Base-by-base conservation (phyloP, 495 filamentous ascomycete species). In the Xylaria grammica region DNA sequence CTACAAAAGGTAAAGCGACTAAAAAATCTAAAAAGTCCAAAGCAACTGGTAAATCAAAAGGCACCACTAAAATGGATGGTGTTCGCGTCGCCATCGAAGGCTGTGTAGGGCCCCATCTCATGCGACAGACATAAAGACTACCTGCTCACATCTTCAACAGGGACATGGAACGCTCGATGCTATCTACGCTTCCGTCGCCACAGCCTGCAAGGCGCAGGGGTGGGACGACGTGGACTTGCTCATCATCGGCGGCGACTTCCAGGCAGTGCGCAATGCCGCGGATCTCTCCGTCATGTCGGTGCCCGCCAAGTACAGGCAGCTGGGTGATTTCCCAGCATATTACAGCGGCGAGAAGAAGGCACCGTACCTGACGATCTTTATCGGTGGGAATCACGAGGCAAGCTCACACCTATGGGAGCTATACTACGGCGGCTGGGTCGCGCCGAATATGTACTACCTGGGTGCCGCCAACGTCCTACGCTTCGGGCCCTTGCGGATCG, bases 351-450 rank as follows among this genome's bases (percentile, higher is more conserved):
- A 78, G 13, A 84, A 86, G 17, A 84, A 70, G 45, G 95, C 96
- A 0, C 95, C 96, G 0, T 96, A 91, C 67, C 79, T 95, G 27
- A 99, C 96, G 19, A 78, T 98, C 59, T 98, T 98, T 75, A 85
- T 97, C 53, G 94, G 88, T 40, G 95, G 95, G 8, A 99, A 99
- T 72, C 95, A 99, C 66, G 95, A 99, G 75, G 93, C 95, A 0
- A 88, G 90, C 64, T 92, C 90, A 34, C 84, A 97, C 72, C 74
- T 97, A 0, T 93, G 85, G 78, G 95, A 99, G 72, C 84, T 99
- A 3, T 96, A 91, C 79, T 96, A 98, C 73, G 95, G 95, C 44
- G 95, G 95, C 40, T 99, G 95, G 95, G 95, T 92, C 1, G 94
- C 94, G 1, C 93, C 91, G 19, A 97, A 94, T 57, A 99, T 99